phyloP scores from a whole-genome alignment of 2,329 filamentous ascomycete species.

The Tolypocladium inflatum region DNA sequence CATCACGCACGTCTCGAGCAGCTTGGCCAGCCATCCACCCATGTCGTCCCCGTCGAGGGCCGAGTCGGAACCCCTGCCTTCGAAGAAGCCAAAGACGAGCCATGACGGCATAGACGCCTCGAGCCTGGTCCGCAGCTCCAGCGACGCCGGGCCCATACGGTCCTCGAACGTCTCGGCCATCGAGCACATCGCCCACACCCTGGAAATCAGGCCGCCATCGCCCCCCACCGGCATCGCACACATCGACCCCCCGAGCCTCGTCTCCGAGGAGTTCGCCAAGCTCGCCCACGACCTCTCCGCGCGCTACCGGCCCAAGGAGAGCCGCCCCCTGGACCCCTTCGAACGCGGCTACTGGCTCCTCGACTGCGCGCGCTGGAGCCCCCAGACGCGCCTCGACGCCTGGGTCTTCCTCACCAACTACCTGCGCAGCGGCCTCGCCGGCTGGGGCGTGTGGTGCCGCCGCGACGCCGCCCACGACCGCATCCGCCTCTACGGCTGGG shows the following conservation, averaged over 20 bases:
- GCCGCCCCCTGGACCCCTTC: conserved; percentile 32
- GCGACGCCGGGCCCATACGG: conserved; percentile 15
- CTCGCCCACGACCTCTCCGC: conserved; percentile 38
- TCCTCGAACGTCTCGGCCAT: conserved; percentile 7
- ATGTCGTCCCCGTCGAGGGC: conserved; percentile 11
- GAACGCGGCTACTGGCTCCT: conserved; percentile 77
- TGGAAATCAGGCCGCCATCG: conserved; percentile 44
- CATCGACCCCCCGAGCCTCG: conserved; percentile 38
- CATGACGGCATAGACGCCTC: conserved; percentile 4
- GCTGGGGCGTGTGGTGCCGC: conserved; percentile 58
- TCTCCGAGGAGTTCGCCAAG: conserved; percentile 47
- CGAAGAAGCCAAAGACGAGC: conserved; percentile 15
- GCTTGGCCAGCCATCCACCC: conserved; percentile 9
- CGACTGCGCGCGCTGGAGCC: conserved; percentile 44
- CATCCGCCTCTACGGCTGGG: conserved; percentile 71
- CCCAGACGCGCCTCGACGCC: conserved; percentile 35
- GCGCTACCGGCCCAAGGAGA: conserved; percentile 39
- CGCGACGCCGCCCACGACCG: conserved; percentile 28
- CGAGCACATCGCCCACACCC: conserved; percentile 16
- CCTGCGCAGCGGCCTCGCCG: conserved; percentile 47
- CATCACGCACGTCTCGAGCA: conserved; percentile 24
- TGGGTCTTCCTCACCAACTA: conserved; percentile 56
- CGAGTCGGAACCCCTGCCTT: conserved; percentile 19
- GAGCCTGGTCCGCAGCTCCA: conserved; percentile 16
- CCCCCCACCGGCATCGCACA: conserved; percentile 38